Evolutionary conservation across 2,329 filamentous ascomycete species (phyloP), one percentile per base, ranked within the genome.

Genomic region (Aspergillus niger): DNA sequence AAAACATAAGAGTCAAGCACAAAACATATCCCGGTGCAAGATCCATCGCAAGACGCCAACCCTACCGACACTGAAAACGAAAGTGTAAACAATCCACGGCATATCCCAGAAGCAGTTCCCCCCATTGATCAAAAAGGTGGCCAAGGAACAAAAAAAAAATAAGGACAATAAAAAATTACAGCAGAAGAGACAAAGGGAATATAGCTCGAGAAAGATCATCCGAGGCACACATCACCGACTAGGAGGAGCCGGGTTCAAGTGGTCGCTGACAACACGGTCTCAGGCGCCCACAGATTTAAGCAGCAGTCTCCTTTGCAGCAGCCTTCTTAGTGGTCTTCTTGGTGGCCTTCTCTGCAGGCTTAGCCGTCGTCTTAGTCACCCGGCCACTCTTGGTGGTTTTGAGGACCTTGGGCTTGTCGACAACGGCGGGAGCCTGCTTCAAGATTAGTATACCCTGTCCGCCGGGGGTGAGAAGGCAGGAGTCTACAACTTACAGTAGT

Each of bases 311-410:
- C 32, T 36, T 36, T 36, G 32, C 32, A 26, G 26, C 26, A 36
- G 32, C 62, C 64, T 80, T 80, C 74, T 80, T 80, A 10, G 74
- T 60, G 11, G 77, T 66, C 30, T 77, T 74, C 72, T 81, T 82
- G 73, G 81, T 82, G 65, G 81, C 78, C 69, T 77, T 74, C 62
- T 76, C 67, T 11, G 76, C 72, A 36, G 79, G 76, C 52, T 82
- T 82, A 47, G 80, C 76, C 39, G 80, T 80, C 44, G 81, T 78
- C 86, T 95, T 96, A 70, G 89, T 86, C 70, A 96, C 89, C 68
- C 92, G 89, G 52, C 92, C 91, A 57, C 91, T 89, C 86, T 95
- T 95, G 77, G 91, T 93, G 86, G 91, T 93, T 76, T 85, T 86
- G 55, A 92, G 80, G 52, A 89, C 83, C 71, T 88, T 87, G 64